These are phyloP conservation scores for Blastomyces percursus DNA, from an alignment of 2,329 filamentous ascomycete genomes.

Conservation along the genomic window DNA sequence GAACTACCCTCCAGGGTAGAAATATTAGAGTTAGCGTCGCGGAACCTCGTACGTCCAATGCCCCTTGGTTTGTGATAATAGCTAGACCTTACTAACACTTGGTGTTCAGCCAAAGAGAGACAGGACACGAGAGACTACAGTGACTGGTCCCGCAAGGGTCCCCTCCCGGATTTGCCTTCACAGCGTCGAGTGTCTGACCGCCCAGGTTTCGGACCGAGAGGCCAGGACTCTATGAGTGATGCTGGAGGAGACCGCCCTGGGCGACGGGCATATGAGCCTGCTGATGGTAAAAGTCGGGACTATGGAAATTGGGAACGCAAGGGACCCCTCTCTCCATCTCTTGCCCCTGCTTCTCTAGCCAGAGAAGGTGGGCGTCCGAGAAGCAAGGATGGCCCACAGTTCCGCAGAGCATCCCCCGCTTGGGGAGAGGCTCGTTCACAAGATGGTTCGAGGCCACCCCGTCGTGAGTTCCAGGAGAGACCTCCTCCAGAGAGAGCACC, in stretches of 20 bases:
- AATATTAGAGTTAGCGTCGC: slow-evolving; percentile 90
- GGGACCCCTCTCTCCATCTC: slow-evolving; percentile 69
- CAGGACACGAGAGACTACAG: slow-evolving; percentile 69
- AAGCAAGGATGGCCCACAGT: slow-evolving; percentile 50
- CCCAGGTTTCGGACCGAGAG: slow-evolving; percentile 44
- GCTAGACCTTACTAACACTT: neutral
- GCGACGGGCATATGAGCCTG: slow-evolving; percentile 55
- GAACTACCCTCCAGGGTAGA: slow-evolving; percentile 72
- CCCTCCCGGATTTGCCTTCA: slow-evolving; percentile 61
- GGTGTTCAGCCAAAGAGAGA: slow-evolving; percentile 65
- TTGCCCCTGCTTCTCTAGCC: slow-evolving; percentile 35
- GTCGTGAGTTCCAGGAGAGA: slow-evolving; percentile 63
- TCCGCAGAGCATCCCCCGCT: slow-evolving; percentile 58
- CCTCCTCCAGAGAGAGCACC: slow-evolving; percentile 55
- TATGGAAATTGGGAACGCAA: slow-evolving; percentile 91
- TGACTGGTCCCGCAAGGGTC: slow-evolving; percentile 90
- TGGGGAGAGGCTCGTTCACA: slow-evolving; percentile 61
- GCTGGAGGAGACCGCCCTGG: slow-evolving; percentile 54
- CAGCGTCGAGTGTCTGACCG: slow-evolving; percentile 46
- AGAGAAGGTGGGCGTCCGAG: slow-evolving; percentile 47
- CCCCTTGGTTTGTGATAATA: neutral
- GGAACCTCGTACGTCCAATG: slow-evolving; percentile 71
- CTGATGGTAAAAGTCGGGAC: slow-evolving; percentile 66
- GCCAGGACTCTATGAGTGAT: slow-evolving; percentile 45
- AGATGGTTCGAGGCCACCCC: slow-evolving; percentile 68